phyloP scores from a whole-genome alignment of 257 asterid species.

The Ocimum tenuiflorum region DNA sequence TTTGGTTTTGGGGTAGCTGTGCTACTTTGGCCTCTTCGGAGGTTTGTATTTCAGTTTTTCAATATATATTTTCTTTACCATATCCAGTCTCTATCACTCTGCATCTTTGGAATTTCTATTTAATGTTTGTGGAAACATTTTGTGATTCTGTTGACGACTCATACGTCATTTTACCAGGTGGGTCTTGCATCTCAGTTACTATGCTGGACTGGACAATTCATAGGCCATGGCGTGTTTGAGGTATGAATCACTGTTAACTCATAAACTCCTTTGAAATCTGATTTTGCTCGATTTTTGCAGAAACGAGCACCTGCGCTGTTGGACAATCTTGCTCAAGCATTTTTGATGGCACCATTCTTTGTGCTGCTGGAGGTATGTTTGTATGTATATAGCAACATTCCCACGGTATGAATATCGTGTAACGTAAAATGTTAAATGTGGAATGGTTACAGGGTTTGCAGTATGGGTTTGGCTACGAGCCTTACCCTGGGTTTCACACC shows the following conservation, averaged over 20 bases:
- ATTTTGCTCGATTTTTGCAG: slow-evolving; percentile 31
- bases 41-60: too few relatives aligned
- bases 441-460: slow-evolving; percentile 48
- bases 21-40: too few relatives aligned
- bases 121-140: neutral
- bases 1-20: too few relatives aligned
- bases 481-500: slow-evolving; percentile 75
- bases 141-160: neutral
- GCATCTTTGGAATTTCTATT: too few relatives aligned
- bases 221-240: slow-evolving; percentile 95
- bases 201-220: slow-evolving; percentile 91
- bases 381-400: slow-evolving; percentile 24
- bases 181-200: slow-evolving; percentile 74
- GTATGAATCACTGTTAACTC: too few relatives aligned
- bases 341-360: slow-evolving; percentile 93
- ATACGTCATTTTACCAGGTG: slow-evolving; percentile 41
- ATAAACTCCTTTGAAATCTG: neutral
- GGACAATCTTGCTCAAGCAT: slow-evolving; percentile 90
- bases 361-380: slow-evolving; percentile 91
- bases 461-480: slow-evolving; percentile 66
- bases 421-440: too few relatives aligned
- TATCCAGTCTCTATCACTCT: too few relatives aligned
- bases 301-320: slow-evolving; percentile 96
- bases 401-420: neutral
- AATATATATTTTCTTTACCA: too few relatives aligned